Conservation (phyloP, 2,329 filamentous ascomycete species). For the Nigrospora sphaerica region DNA sequence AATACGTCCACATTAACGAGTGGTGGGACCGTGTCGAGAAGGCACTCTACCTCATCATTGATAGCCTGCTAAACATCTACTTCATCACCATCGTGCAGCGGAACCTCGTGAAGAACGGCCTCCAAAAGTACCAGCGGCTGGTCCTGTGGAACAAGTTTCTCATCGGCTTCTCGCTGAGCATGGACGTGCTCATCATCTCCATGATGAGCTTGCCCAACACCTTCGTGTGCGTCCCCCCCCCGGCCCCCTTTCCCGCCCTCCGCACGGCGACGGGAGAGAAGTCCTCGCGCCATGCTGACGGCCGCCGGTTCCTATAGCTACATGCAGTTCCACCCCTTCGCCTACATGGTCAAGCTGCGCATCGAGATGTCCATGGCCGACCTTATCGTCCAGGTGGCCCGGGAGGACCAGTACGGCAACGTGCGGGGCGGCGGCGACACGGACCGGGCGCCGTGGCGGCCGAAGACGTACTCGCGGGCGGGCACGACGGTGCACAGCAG, state of each 20-base stretch:
- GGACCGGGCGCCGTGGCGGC: neutral
- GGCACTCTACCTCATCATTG: constrained; percentile 39
- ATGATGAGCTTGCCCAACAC: constrained; percentile 36
- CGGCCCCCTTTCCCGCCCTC: no score
- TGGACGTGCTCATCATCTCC: constrained; percentile 33
- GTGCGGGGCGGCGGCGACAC: neutral
- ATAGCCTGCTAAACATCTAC: constrained; percentile 39
- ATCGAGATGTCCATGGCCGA: constrained; percentile 48
- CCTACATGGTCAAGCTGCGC: constrained; percentile 46
- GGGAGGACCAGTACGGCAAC: neutral
- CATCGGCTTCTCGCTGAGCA: constrained; percentile 33
- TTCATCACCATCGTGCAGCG: constrained; percentile 38
- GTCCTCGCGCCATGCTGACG: neutral
- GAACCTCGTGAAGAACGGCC: constrained; percentile 35
- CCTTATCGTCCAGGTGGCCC: constrained; percentile 33
- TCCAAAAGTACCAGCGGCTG: constrained; percentile 39
- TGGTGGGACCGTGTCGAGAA: constrained; percentile 48
- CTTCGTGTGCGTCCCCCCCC: constrained; percentile 23
- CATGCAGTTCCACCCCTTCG: constrained; percentile 43
- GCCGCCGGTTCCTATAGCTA: constrained; percentile 15
- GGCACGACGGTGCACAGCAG: neutral
- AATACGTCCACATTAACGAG: constrained; percentile 35
- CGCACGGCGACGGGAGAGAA: no score
- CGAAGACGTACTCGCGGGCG: neutral
- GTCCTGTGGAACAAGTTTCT: constrained; percentile 39